Evolutionary conservation across 495 filamentous ascomycete genomes (phyloP).

Genomic region (Daldinia childiae): DNA sequence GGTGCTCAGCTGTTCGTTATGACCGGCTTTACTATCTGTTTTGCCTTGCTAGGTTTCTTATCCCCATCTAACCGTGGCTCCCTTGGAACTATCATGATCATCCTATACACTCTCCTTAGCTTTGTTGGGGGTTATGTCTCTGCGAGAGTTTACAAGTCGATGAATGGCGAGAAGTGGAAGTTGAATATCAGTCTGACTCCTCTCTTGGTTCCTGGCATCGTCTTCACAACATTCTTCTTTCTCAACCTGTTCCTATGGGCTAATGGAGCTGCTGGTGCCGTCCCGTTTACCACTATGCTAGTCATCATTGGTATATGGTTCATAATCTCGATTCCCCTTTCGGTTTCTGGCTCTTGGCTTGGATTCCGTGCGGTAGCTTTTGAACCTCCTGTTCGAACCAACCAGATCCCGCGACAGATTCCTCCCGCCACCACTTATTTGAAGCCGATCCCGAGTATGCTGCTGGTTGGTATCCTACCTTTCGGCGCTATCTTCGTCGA

Average conservation of each 20-base stretch:
- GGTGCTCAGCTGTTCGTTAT: slow-evolving; percentile 97
- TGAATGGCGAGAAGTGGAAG: slow-evolving; percentile 93
- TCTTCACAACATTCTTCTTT: slow-evolving; percentile 90
- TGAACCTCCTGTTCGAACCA: slow-evolving; percentile 86
- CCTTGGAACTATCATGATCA: slow-evolving; percentile 86
- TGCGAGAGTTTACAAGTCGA: slow-evolving; percentile 87
- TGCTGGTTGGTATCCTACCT: slow-evolving; percentile 88
- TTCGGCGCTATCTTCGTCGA: slow-evolving; percentile 98
- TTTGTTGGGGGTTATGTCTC: slow-evolving; percentile 94
- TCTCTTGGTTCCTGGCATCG: slow-evolving; percentile 81
- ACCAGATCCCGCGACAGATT: slow-evolving; percentile 97
- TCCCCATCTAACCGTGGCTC: slow-evolving; percentile 95
- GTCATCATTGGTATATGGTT: slow-evolving; percentile 95
- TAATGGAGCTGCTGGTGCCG: slow-evolving; percentile 87
- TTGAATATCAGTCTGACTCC: slow-evolving; percentile 90
- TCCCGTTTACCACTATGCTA: slow-evolving; percentile 96
- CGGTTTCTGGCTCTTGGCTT: slow-evolving; percentile 89
- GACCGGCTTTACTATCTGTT: slow-evolving; percentile 91
- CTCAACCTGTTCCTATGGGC: slow-evolving; percentile 97
- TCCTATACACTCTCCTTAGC: slow-evolving; percentile 92
- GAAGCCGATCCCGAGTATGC: slow-evolving; percentile 83
- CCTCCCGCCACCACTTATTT: slow-evolving; percentile 83
- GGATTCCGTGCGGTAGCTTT: slow-evolving; percentile 76
- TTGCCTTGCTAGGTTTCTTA: slow-evolving; percentile 92
- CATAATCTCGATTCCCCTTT: slow-evolving; percentile 90